phyloP scores from a whole-genome alignment of 2,329 filamentous ascomycete genomes.

The Colletotrichum melonis region DNA sequence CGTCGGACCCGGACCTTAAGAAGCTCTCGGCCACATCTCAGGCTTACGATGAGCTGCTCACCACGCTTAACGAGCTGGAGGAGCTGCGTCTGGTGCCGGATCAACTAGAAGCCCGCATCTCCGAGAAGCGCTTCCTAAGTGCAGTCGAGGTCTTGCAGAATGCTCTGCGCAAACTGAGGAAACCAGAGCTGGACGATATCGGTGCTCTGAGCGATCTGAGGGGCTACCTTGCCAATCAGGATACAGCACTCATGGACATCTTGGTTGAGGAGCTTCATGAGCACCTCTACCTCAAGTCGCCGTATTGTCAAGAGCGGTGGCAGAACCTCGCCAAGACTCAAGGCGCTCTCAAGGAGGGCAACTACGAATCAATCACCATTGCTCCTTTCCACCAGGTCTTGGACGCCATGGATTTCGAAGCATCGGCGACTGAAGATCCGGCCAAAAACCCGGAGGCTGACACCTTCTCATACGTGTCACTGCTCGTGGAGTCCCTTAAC shows the following conservation, averaged over 20 bases:
- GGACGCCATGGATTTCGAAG: constrained; percentile 70
- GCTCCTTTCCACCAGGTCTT: constrained; percentile 69
- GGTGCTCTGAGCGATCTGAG: constrained; percentile 88
- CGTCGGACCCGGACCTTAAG: constrained; percentile 90
- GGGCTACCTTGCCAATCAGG: constrained; percentile 91
- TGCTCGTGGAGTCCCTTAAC: constrained; percentile 90
- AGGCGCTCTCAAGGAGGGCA: constrained; percentile 61
- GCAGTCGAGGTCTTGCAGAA: constrained; percentile 94
- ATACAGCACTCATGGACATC: constrained; percentile 91
- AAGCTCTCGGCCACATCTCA: constrained; percentile 89
- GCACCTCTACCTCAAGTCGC: constrained; percentile 96
- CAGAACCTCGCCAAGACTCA: constrained; percentile 81
- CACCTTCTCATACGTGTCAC: constrained; percentile 91
- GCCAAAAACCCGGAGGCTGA: constrained; percentile 95
- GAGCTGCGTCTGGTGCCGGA: constrained; percentile 91
- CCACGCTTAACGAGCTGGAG: constrained; percentile 85
- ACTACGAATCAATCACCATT: constrained; percentile 57
- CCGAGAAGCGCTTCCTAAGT: constrained; percentile 92
- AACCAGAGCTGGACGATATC: constrained; percentile 90
- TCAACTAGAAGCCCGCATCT: constrained; percentile 92
- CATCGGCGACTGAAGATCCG: constrained; percentile 81
- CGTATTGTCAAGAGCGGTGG: constrained; percentile 97
- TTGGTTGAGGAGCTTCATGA: constrained; percentile 97
- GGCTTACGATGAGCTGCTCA: constrained; percentile 89
- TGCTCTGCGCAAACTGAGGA: constrained; percentile 84